Evolutionary conservation across 768 basidiomycete genomes (phyloP), one percentile per base, ranked within the genome.

Genomic region (Paxillus rubicundulus): DNA sequence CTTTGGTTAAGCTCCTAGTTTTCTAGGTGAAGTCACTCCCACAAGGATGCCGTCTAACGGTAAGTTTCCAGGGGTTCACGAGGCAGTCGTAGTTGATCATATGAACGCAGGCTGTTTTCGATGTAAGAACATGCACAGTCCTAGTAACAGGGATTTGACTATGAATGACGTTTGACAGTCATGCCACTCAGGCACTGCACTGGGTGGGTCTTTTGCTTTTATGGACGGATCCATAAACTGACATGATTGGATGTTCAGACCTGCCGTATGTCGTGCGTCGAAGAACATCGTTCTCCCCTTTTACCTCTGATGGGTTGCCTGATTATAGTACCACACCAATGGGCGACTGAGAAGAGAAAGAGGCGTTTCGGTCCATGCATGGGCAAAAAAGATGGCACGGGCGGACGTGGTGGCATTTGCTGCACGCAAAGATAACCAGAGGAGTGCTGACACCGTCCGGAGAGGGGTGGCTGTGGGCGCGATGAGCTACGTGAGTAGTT

Each of bases 341-440:
- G 82, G 82, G 5, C 73, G 77, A 41, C 61, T 82, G 47, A 81
- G 76, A 56, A 77, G 78, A 3, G 69, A 59, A 24, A 74, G 77
- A 24, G 24, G 24, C 1, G 61, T 82, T 32, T 65, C 68, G 36
- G 52, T 61, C 28, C 66, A 64, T 13, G 60, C 70, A 33, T 65
- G 63, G 51, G 53, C 50, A n/a, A 50, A 60, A 18, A 86, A 85
- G 62, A 73, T 76, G 10, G 82, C 84, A 6, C 66, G 78, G 0
- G 93, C 89, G 2, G 95, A 98, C 63, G 91, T 84, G n/a, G 85
- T 90, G 47, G 86, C 84, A 1, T 87, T 82, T 67, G 82, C 86
- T 16, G 86, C 81, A 18, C 88, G 87, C 61, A 75, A 80, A 47
- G 89, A 90, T 64, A 77, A 76, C 32, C 81, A 88, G 66, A 88